Evolutionary conservation across 371 early-diverging fungal species (phyloP), one percentile per base, ranked within the genome.

Genomic region (Sporodiniella umbellata): DNA sequence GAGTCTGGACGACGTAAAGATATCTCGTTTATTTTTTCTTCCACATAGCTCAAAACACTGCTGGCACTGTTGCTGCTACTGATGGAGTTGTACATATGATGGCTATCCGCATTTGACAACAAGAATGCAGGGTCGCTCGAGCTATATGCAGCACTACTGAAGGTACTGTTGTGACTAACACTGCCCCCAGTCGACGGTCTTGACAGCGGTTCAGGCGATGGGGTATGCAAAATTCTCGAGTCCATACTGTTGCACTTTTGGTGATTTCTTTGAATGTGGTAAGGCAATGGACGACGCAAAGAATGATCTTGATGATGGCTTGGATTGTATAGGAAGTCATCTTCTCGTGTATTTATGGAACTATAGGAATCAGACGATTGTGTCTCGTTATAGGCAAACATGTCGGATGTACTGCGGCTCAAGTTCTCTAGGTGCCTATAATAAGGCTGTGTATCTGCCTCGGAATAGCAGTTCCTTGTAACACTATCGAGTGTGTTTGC

Each of bases 101-200:
- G 24, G 18, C 19, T 33, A 17, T 48, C 37, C 3, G 26, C 28
- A 44, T 35, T 48, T 12, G 48, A 35, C 0, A 24, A 48, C 5
- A 35, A 2, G n/a, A 17, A 31, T 17, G 42, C 25, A 26, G 54
- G 25, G 25, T 39, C 39, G 33, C 17, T 19, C 11, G 46, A 45
- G 33, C 25, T 55, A 10, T 21, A 19, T 19, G 48, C 38, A 26
- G 48, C 53, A 39, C 45, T 21, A 19, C 51, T 19, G 52, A 58
- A 30, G 51, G 25, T 15, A 21, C 56, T 57, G 24, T 39, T 50
- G 31, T 47, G 40, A 8, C 61, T 55, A 15, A 48, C n/a, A n/a
- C n/a, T n/a, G n/a, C n/a, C 33, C n/a, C 56, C 56, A 30, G 56
- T 61, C 2, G 56, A 35, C 4, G 56, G 61, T 30, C 61, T 46